Evolutionary conservation across 768 basidiomycete genomes (phyloP).

Genomic region (Pleurotus ostreatus): DNA sequence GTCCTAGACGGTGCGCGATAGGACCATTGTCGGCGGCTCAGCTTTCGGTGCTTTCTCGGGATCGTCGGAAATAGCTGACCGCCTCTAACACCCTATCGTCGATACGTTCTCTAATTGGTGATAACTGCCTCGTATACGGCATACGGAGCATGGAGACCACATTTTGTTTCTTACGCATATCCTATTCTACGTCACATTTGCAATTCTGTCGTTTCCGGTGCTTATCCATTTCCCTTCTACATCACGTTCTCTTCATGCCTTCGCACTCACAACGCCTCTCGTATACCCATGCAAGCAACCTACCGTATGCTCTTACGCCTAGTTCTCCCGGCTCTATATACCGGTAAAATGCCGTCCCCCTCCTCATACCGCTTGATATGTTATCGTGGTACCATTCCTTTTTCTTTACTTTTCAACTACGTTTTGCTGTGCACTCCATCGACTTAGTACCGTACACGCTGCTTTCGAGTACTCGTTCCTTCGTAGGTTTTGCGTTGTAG

Average conservation of each 20-base stretch:
- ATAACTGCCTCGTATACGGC: not conserved
- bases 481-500: no score
- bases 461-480: no score
- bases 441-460: no score
- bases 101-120: slow-evolving; percentile 1
- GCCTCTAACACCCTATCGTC: not conserved
- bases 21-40: slow-evolving; percentile 9
- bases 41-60: not conserved
- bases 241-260: not conserved
- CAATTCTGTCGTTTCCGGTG: slow-evolving; percentile 2
- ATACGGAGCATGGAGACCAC: not conserved
- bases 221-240: slow-evolving; percentile 1
- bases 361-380: no score
- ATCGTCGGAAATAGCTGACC: not conserved
- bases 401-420: no score
- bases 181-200: not conserved
- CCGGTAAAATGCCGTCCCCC: no score
- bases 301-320: not conserved
- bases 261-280: not conserved
- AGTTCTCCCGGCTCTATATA: not conserved
- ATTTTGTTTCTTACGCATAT: no score
- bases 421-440: no score
- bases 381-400: no score
- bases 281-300: slow-evolving; percentile 5
- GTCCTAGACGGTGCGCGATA: slow-evolving; percentile 84